Conservation (phyloP, 495 filamentous ascomycete genomes). For the Hyaloscypha hepaticicola region DNA sequence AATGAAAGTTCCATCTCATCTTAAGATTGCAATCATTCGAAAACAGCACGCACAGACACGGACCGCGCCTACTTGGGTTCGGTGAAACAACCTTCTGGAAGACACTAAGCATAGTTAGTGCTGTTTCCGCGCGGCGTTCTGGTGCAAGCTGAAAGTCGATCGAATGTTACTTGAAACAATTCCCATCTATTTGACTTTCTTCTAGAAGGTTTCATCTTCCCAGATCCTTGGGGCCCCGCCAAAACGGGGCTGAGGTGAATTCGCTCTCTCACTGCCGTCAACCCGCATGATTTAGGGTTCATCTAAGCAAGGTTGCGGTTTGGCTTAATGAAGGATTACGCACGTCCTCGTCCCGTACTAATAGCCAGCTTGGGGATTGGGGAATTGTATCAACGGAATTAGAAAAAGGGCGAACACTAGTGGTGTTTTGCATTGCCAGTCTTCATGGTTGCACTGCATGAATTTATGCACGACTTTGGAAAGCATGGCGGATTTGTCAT, state of each 20-base stretch:
- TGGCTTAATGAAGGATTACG: neutral
- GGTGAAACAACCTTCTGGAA: neutral
- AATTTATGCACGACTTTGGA: neutral
- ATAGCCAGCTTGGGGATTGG: neutral
- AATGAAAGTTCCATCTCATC: neutral
- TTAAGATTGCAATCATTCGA: neutral
- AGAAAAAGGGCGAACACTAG: neutral
- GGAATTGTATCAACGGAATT: neutral
- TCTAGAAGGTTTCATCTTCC: constrained; percentile 17
- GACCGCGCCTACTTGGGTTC: neutral
- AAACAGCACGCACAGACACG: neutral
- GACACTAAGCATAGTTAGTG: neutral
- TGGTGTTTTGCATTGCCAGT: neutral
- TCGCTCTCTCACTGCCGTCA: neutral
- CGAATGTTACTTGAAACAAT: constrained; percentile 1
- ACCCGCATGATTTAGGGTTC: neutral
- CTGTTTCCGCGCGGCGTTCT: too few species aligned
- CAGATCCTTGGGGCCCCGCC: neutral
- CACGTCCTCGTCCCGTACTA: neutral
- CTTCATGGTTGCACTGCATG: neutral
- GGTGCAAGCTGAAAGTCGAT: neutral
- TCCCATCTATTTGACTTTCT: neutral
- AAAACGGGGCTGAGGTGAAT: neutral
- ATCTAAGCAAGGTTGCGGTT: neutral
- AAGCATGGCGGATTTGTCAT: neutral